Percentiles rank a stretch among this genome's conserved stretches.
Evolutionary conservation across 2,329 filamentous ascomycete genomes (phyloP).

Genomic region (Biscogniauxia sp.): DNA sequence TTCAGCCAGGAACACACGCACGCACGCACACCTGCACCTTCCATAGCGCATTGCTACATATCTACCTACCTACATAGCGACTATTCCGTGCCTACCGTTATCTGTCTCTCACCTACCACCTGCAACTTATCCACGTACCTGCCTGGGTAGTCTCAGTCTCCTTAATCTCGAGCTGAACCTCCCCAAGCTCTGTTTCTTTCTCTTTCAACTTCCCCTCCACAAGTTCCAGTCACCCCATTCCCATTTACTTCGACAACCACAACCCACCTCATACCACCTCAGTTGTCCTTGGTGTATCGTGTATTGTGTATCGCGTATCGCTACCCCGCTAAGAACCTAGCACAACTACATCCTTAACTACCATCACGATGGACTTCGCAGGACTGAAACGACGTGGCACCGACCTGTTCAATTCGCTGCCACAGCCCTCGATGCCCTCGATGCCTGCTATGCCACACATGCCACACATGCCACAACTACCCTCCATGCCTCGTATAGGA

Average conservation of each 20-base stretch:
- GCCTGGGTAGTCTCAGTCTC: too few species aligned
- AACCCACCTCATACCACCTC: too few species aligned
- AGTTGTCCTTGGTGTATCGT: too few species aligned
- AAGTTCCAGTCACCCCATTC: too few species aligned
- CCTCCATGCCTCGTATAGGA: slow-evolving; percentile 22
- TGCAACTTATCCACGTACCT: too few species aligned
- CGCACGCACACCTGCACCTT: background rate
- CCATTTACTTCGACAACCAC: too few species aligned
- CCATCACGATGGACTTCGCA: slow-evolving; percentile 47
- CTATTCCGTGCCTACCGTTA: too few species aligned
- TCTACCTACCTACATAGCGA: background rate
- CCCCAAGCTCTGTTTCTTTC: background rate
- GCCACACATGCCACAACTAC: slow-evolving; percentile 19
- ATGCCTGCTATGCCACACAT: slow-evolving; percentile 22
- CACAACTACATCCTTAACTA: background rate
- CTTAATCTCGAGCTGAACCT: background rate
- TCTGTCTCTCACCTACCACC: too few species aligned
- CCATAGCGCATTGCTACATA: background rate
- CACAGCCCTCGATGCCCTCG: slow-evolving; percentile 35
- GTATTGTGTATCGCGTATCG: too few species aligned
- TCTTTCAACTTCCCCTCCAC: background rate
- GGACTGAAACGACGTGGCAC: slow-evolving; percentile 55
- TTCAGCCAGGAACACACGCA: background rate
- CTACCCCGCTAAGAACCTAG: too few species aligned
- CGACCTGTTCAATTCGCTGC: slow-evolving; percentile 50